These are phyloP conservation scores for Periconia digitata DNA, from an alignment of 2,329 filamentous ascomycete species.

Conservation along the genomic window DNA sequence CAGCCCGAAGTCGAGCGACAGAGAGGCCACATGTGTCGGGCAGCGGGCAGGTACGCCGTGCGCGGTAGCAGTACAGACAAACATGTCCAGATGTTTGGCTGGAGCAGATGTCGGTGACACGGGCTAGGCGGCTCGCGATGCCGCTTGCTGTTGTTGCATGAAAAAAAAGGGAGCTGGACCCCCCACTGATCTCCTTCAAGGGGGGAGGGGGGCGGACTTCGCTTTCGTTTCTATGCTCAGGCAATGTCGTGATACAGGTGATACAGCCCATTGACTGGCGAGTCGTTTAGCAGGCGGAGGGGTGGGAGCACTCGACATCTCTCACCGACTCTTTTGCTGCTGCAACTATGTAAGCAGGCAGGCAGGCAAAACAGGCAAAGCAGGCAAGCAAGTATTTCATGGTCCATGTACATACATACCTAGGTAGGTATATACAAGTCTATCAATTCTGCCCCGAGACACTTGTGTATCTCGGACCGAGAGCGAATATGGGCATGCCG, in stretches of 20 bases:
- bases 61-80: background rate
- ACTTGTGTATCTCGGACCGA: background rate
- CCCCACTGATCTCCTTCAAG: slow-evolving; percentile 18
- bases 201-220: slow-evolving; percentile 16
- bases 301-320: background rate
- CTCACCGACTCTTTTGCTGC: background rate
- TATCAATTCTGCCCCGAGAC: background rate
- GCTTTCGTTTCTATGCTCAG: slow-evolving; percentile 7
- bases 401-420: background rate
- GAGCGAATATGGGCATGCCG: background rate
- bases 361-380: no score
- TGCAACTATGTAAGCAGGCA: background rate
- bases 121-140: slow-evolving; percentile 20
- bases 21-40: no score
- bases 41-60: no score
- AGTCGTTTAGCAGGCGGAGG: no score
- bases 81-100: background rate
- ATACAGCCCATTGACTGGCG: background rate
- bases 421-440: background rate
- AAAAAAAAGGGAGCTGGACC: slow-evolving; percentile 8
- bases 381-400: no score
- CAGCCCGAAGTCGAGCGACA: no score
- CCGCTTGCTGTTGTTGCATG: slow-evolving; percentile 8
- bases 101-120: slow-evolving; percentile 3
- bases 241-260: slow-evolving; percentile 13